Conservation (phyloP, 148 eudicot genomes). For the Heliamphora exappendiculata region DNA sequence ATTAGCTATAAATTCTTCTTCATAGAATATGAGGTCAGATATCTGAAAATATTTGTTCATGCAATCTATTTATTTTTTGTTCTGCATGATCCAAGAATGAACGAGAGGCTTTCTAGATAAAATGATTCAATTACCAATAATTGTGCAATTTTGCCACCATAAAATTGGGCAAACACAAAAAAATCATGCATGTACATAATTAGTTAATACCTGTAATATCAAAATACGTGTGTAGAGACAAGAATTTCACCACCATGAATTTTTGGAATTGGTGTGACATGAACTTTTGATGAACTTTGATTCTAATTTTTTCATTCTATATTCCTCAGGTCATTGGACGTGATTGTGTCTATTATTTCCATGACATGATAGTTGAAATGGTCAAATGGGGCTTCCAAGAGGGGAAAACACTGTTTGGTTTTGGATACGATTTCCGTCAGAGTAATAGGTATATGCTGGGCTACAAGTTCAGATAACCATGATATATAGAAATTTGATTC, state of each 20-base stretch:
- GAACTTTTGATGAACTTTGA: neutral
- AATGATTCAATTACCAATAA: no score
- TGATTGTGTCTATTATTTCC: conserved; percentile 78
- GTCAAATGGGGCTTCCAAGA: conserved; percentile 89
- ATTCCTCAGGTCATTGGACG: conserved; percentile 62
- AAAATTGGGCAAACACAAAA: no score
- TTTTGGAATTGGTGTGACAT: neutral
- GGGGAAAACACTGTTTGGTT: conserved; percentile 95
- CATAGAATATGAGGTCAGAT: neutral
- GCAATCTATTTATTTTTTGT: no score
- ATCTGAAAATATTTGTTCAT: no score
- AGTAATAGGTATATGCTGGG: conserved; percentile 65
- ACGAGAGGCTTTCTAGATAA: no score
- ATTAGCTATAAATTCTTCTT: no score
- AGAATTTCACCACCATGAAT: no score
- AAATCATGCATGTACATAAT: no score
- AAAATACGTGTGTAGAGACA: no score
- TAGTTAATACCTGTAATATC: no score
- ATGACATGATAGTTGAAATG: conserved; percentile 94
- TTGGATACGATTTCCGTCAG: conserved; percentile 99
- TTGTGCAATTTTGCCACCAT: no score
- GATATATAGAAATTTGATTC: neutral
- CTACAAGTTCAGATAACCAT: neutral
- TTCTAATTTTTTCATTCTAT: conserved; percentile 1
- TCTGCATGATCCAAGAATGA: no score